Percentiles rank a stretch among this genome's conserved stretches.
phyloP scores from a whole-genome alignment of 192 early-diverging fungal genomes.

The Dispira parvispora region DNA sequence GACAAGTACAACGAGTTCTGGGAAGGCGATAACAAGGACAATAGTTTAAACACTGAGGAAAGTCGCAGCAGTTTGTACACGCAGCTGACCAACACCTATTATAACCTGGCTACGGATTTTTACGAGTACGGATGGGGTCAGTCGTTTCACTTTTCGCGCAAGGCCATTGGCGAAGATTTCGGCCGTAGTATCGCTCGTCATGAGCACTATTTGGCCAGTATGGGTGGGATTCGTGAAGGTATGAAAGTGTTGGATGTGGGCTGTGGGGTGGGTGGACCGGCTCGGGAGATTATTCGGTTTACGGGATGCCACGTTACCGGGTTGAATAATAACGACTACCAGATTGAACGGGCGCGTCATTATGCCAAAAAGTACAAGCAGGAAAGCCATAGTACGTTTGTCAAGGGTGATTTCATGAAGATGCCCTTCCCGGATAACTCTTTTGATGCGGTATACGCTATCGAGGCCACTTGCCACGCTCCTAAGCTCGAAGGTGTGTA shows the following conservation, averaged over 20 bases:
- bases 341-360: conserved; percentile 59
- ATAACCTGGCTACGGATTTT: conserved; percentile 70
- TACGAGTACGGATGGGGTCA: conserved; percentile 79
- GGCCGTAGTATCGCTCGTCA: conserved; percentile 72
- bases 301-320: conserved; percentile 80
- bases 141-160: conserved; percentile 85
- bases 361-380: conserved; percentile 57
- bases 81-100: conserved; percentile 61
- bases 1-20: conserved; percentile 58
- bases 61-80: conserved; percentile 44
- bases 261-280: conserved; percentile 91
- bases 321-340: conserved; percentile 95
- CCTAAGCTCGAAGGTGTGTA: conserved; percentile 73
- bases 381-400: conserved; percentile 33
- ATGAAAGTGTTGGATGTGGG: conserved; percentile 81
- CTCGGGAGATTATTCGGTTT: conserved; percentile 82
- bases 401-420: conserved; percentile 78
- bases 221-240: conserved; percentile 47
- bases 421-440: conserved; percentile 69
- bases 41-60: conserved; percentile 39
- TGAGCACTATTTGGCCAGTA: conserved; percentile 71
- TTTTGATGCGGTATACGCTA: conserved; percentile 88
- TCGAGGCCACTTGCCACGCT: conserved; percentile 89
- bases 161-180: conserved; percentile 58
- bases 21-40: conserved; percentile 28